Evolutionary conservation across 768 basidiomycete species (phyloP).

Genomic region (Lactarius akahatsu): DNA sequence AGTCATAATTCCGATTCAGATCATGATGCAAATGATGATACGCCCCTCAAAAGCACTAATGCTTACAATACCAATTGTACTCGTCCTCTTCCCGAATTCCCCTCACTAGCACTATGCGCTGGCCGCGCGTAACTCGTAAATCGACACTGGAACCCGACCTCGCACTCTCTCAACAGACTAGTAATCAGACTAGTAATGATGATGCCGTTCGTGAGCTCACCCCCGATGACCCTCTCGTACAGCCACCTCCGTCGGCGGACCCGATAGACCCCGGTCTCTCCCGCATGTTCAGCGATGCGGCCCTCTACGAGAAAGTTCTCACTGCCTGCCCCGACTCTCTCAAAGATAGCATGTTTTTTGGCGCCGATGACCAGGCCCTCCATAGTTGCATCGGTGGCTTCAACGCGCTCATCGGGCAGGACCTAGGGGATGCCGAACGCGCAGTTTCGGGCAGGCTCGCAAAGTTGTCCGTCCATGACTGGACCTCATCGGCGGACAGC

Average conservation of each 20-base stretch:
- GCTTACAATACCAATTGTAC: not conserved
- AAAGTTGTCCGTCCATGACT: conserved; percentile 41
- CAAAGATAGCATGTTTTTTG: not conserved
- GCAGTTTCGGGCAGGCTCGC: conserved; percentile 39
- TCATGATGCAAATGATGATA: not conserved
- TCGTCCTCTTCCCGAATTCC: not conserved
- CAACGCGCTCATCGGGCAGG: conserved; percentile 44
- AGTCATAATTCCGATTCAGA: not conserved
- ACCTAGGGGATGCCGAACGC: conserved; percentile 40
- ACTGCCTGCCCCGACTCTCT: conserved; percentile 16
- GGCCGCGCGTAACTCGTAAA: conserved; percentile 16
- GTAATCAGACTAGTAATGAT: not conserved
- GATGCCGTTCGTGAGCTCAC: conserved; percentile 1
- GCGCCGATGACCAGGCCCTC: conserved; percentile 6
- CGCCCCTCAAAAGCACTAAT: conserved; percentile 1
- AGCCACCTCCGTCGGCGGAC: not conserved
- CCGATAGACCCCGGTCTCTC: conserved; percentile 33
- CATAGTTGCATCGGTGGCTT: conserved; percentile 38
- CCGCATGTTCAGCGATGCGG: conserved; percentile 41
- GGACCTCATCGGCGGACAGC: conserved; percentile 32
- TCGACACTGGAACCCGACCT: not conserved
- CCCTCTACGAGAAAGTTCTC: conserved; percentile 41
- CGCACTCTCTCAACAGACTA: not conserved
- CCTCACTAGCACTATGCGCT: conserved; percentile 11
- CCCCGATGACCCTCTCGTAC: conserved; percentile 11